phyloP scores from a whole-genome alignment of 805 yeast genomes.

The Candida argentea region DNA sequence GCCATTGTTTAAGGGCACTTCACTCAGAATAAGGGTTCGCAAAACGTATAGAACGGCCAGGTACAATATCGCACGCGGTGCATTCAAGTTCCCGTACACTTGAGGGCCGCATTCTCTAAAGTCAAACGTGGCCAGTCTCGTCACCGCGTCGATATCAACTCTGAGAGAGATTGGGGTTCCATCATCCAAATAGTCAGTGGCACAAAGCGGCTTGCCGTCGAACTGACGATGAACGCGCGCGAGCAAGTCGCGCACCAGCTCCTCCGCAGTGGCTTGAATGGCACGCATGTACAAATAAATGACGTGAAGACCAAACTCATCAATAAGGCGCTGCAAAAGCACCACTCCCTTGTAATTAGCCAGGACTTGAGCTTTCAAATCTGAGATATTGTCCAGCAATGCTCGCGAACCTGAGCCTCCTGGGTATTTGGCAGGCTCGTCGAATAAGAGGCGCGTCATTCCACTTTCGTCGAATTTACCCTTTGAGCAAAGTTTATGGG shows the following conservation, averaged over 20 bases:
- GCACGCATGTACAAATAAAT: slow-evolving; percentile 72
- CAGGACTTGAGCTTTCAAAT: slow-evolving; percentile 45
- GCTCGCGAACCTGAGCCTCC: slow-evolving; percentile 89
- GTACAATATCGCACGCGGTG: slow-evolving; percentile 82
- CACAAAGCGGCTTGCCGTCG: slow-evolving; percentile 32
- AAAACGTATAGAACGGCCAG: slow-evolving; percentile 85
- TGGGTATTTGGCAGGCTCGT: slow-evolving; percentile 69
- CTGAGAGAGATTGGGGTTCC: slow-evolving; percentile 58
- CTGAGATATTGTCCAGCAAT: slow-evolving; percentile 70
- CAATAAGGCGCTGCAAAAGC: slow-evolving; percentile 47
- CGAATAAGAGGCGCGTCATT: slow-evolving; percentile 49
- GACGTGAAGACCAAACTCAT: slow-evolving; percentile 49
- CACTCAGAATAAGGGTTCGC: slow-evolving; percentile 74
- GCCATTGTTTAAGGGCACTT: slow-evolving; percentile 90
- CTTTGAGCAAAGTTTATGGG: slow-evolving; percentile 57
- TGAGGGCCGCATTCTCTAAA: slow-evolving; percentile 84
- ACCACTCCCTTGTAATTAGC: slow-evolving; percentile 82
- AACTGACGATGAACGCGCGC: slow-evolving; percentile 27
- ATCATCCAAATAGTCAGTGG: slow-evolving; percentile 69
- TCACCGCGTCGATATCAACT: slow-evolving; percentile 36
- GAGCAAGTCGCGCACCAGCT: slow-evolving; percentile 44
- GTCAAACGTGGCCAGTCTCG: slow-evolving; percentile 65
- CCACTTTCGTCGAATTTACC: slow-evolving; percentile 71
- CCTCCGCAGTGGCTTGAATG: slow-evolving; percentile 70
- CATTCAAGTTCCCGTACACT: slow-evolving; percentile 81